Evolutionary conservation across 169 alveolate species (phyloP), one percentile per base, ranked within the genome.

Genomic region (Plasmodium malariae): DNA sequence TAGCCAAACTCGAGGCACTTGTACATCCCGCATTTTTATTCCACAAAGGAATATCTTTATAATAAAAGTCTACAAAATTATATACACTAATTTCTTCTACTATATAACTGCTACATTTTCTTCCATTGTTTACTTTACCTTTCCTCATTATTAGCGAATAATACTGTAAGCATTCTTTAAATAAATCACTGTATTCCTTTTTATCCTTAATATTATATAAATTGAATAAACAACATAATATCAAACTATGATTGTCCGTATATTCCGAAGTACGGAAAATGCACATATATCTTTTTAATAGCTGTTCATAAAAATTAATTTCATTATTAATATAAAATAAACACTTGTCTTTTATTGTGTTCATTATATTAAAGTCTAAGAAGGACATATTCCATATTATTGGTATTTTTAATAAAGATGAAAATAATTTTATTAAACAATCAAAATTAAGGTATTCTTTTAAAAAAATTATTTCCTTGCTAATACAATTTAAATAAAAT

Each of bases 341-440:
- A 59, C 54, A 83, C 12, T 67, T 40, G 12, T 57, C 51, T 43
- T 67, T 60, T 11, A n/a, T n/a, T 19, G 34, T 6, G n/a, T 67
- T 83, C 4, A 68, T 21, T 17, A 30, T 9, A 26, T 63, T 28
- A 7, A 36, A 43, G 24, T 49, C 48, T 54, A 83, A 65, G 19
- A 83, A 72, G 9, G 65, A 19, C 26, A 65, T 36, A 57, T 43
- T 69, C 91, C 91, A 83, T 55, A 83, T 55, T 55, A 83, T 83
- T 21, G 91, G 91, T 3, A 59, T 68, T 69, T 67, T 83, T 36
- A 24, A 28, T 68, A 83, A 51, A 32, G 91, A 36, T 9, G 54
- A 54, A 67, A 83, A 83, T n/a, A 83, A 49, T 55, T 40, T 83
- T 55, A 69, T 51, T 51, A 83, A 37, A n/a, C 91, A 40, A 54